A percentile compares a stretch with the other conserved stretches of the same genome.
These are phyloP conservation scores for Fusarium pseudocircinatum DNA, from an alignment of 2,329 filamentous ascomycete species.

Conservation along the genomic window DNA sequence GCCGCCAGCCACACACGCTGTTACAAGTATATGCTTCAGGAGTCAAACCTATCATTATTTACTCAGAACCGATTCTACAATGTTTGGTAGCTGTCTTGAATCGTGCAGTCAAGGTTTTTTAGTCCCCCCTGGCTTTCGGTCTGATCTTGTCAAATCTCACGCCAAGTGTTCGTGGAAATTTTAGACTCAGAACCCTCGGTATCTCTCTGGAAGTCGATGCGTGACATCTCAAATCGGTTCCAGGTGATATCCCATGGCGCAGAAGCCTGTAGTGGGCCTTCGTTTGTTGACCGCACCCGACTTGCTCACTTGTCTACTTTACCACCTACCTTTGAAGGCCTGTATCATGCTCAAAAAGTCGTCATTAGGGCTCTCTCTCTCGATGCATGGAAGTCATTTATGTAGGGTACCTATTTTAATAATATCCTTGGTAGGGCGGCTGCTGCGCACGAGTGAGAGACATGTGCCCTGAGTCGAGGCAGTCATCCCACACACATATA, in stretches of 20 bases:
- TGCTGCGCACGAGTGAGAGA: not conserved
- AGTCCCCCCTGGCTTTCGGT: not conserved
- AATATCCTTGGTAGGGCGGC: too few relatives aligned
- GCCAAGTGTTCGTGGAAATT: not conserved
- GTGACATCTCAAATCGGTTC: too few relatives aligned
- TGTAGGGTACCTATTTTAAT: too few relatives aligned
- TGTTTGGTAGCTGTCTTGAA: not conserved
- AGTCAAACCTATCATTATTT: not conserved
- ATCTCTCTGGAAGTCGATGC: not conserved
- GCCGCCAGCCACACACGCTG: not conserved
- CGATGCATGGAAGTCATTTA: too few relatives aligned
- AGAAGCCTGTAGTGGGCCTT: too few relatives aligned
- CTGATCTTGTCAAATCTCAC: not conserved
- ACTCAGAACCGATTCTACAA: not conserved
- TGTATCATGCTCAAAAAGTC: not conserved
- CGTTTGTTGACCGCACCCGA: not conserved
- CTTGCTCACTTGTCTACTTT: too few relatives aligned
- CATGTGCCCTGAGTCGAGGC: not conserved
- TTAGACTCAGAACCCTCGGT: not conserved
- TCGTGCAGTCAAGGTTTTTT: fast-evolving
- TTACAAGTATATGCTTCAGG: not conserved
- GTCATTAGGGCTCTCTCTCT: fast-evolving
- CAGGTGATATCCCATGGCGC: not conserved
- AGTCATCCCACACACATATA: fast-evolving
- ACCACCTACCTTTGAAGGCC: fast-evolving